Base-by-base conservation (phyloP, 805 yeast genomes). In the Monosporozyma servazzii region DNA sequence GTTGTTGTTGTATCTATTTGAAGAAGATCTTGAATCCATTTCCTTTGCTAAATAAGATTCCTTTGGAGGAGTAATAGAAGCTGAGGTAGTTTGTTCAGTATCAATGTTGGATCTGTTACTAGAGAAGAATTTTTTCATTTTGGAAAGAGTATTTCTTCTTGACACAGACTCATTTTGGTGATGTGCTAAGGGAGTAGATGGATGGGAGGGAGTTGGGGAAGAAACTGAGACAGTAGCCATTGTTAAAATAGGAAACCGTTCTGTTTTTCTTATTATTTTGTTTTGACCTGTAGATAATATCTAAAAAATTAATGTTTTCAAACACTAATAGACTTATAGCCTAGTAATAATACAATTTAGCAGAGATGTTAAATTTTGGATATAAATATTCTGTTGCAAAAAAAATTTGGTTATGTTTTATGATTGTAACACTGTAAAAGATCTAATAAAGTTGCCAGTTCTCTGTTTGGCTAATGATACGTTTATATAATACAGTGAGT, bases 51-150 rank as follows among this genome's bases (percentile, higher is more conserved):
- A 7, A n/a, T 21, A 31, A 21, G 21, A 43, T 30, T 23, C 41
- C 5, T 15, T 33, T 33, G 37, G 37, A 5, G 37, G 37, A 5
- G 37, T 33, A 33, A n/a, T 33, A 13, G 37, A 33, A 18, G 41
- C 15, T 9, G 10, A 17, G 2, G 29, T 23, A 18, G 30, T 8
- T 23, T 17, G 17, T 33, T 18, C 43, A 7, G 9, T 30, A 20
- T 41, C 30, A 20, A 18, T 37, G 9, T 17, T 27, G 27, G 27
- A 5, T 25, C 27, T 25, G 27, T 25, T 25, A n/a, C 25, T 27
- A 2, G 40, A 45, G 48, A 53, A 53, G 45, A 54, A 41, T 21
- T 54, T 54, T 25, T 47, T 51, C 20, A 48, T 49, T 37, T 49
- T 54, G 20, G 52, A 53, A 15, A 51, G 37, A 5, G 52, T 52